A percentile compares a stretch with the other conserved stretches of the same genome.
Conservation (phyloP, 768 basidiomycete species). For the Serendipita sp. region DNA sequence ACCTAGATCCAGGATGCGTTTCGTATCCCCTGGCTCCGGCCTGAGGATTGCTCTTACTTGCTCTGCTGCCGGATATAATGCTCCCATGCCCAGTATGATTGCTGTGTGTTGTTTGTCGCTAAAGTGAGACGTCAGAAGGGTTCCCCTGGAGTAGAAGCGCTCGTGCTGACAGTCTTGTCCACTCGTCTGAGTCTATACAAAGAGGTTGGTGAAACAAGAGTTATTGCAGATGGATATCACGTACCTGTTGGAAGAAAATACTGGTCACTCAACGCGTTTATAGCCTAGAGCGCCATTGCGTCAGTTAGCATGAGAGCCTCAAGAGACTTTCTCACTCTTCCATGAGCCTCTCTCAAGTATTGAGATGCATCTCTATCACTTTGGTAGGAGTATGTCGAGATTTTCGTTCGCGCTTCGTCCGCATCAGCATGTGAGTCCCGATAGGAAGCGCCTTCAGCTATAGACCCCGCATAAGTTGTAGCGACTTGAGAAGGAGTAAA, state of each 20-base stretch:
- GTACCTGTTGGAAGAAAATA: constrained; percentile 1
- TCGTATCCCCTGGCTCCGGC: neutral
- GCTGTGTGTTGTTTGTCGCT: neutral
- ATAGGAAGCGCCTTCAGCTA: neutral
- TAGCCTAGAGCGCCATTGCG: neutral
- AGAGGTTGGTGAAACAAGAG: neutral
- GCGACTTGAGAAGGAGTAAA: neutral
- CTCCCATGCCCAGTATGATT: neutral
- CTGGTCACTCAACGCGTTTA: neutral
- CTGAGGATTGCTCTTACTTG: neutral
- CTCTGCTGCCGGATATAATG: neutral
- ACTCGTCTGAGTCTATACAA: neutral
- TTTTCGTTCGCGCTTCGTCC: neutral
- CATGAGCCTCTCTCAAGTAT: neutral
- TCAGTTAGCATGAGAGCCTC: neutral
- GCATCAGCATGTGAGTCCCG: neutral
- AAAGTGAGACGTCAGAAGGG: neutral
- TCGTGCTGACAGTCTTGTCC: neutral
- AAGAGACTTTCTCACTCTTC: neutral
- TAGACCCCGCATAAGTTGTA: neutral
- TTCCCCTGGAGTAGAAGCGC: neutral
- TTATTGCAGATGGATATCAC: neutral
- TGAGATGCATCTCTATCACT: neutral
- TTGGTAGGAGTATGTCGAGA: neutral
- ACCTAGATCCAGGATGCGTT: constrained; percentile 1